These are phyloP conservation scores for Phlebiopsis gigantea DNA, from an alignment of 768 basidiomycete genomes.

Conservation along the genomic window DNA sequence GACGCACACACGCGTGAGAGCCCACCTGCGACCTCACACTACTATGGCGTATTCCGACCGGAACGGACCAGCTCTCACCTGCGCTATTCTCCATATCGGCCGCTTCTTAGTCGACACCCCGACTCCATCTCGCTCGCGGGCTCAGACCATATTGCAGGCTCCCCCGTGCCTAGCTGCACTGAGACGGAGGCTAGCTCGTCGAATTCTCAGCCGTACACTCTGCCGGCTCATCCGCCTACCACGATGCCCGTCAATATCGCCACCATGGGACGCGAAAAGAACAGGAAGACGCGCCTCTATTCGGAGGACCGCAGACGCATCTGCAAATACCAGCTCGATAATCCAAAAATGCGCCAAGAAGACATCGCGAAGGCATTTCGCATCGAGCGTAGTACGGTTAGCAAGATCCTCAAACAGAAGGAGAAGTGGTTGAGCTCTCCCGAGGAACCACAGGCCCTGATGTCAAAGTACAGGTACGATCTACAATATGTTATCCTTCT, in stretches of 20 bases:
- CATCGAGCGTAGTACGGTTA: slow-evolving; percentile 90
- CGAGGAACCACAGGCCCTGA: slow-evolving; percentile 49
- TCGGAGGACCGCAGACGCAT: slow-evolving; percentile 73
- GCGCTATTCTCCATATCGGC: not conserved
- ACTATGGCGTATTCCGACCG: not conserved
- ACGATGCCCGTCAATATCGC: slow-evolving; percentile 17
- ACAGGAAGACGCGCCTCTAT: slow-evolving; percentile 69
- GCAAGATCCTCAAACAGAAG: slow-evolving; percentile 85
- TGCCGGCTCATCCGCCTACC: slow-evolving; percentile 2
- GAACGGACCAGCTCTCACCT: not conserved
- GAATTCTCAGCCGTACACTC: slow-evolving; percentile 32
- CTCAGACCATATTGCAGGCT: slow-evolving; percentile 48
- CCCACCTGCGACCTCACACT: not conserved
- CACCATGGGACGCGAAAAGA: slow-evolving; percentile 35
- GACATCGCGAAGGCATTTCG: slow-evolving; percentile 73
- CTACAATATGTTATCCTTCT: not conserved
- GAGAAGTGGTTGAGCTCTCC: slow-evolving; percentile 73
- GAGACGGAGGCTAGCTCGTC: slow-evolving; percentile 33
- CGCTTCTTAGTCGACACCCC: slow-evolving; percentile 36
- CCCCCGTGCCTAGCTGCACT: slow-evolving; percentile 53
- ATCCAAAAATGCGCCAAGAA: slow-evolving; percentile 74
- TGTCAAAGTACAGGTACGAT: slow-evolving; percentile 68
- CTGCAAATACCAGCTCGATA: slow-evolving; percentile 56
- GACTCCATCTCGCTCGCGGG: slow-evolving; percentile 40
- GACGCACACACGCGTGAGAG: not conserved